A percentile compares a stretch with the other conserved stretches of the same genome.
Conservation (phyloP, 2,329 filamentous ascomycete genomes). For the Coleophoma crateriformis region DNA sequence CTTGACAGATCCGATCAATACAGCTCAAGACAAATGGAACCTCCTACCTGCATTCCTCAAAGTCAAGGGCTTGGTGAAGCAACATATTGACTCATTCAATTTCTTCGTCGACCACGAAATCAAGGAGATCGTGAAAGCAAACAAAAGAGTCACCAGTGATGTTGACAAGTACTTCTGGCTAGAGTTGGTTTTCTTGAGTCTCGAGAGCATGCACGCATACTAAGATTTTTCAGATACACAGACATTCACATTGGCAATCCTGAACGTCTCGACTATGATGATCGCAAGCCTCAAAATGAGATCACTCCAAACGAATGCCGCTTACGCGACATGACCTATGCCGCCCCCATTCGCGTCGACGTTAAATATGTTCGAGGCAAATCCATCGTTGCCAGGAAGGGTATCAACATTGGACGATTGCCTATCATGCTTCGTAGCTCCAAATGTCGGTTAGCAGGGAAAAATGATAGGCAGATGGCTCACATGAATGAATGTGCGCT, state of each 20-base stretch:
- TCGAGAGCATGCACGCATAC: background rate
- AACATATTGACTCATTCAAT: constrained; percentile 88
- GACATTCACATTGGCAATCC: constrained; percentile 85
- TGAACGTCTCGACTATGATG: constrained; percentile 70
- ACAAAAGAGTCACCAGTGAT: constrained; percentile 83
- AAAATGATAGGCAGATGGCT: constrained; percentile 84
- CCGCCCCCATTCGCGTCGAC: constrained; percentile 88
- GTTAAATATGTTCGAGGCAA: constrained; percentile 84
- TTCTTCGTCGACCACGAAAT: constrained; percentile 96
- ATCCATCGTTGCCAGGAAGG: constrained; percentile 66
- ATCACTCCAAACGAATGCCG: constrained; percentile 96
- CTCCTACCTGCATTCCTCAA: constrained; percentile 95
- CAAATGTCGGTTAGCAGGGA: constrained; percentile 80
- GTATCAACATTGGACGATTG: constrained; percentile 80
- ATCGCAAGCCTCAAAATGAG: constrained; percentile 62
- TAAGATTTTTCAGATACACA: constrained; percentile 48
- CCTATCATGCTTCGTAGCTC: constrained; percentile 96
- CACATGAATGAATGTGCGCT: constrained; percentile 91
- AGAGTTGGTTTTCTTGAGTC: constrained; percentile 40
- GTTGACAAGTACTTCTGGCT: constrained; percentile 90
- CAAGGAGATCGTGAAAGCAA: constrained; percentile 93
- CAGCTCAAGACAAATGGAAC: constrained; percentile 87
- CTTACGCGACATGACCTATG: constrained; percentile 95
- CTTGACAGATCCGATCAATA: constrained; percentile 64
- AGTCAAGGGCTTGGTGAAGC: constrained; percentile 91